Percentiles rank a stretch among this genome's conserved stretches.
These are phyloP conservation scores for Mycena galopus DNA, from an alignment of 768 basidiomycete species.

Conservation along the genomic window DNA sequence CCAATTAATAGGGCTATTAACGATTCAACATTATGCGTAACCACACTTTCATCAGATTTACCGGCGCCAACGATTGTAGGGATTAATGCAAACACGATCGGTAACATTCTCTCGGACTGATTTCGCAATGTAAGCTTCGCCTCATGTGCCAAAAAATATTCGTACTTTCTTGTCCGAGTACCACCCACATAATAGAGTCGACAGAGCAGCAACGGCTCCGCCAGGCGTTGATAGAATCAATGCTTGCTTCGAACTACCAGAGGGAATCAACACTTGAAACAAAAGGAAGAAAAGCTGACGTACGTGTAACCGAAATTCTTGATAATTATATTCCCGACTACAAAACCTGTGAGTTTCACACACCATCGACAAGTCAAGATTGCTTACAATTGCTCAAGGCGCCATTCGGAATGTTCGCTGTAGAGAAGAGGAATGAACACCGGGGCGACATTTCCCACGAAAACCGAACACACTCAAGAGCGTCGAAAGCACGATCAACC, in stretches of 20 bases:
- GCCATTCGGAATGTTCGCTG: slow-evolving; percentile 78
- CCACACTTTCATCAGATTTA: slow-evolving; percentile 34
- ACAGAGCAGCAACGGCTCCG: slow-evolving; percentile 63
- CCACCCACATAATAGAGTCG: slow-evolving; percentile 69
- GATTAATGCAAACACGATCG: slow-evolving; percentile 68
- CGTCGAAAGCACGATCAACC: slow-evolving; percentile 73
- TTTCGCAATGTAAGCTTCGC: slow-evolving; percentile 41
- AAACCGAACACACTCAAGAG: slow-evolving; percentile 61
- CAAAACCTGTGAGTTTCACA: neutral
- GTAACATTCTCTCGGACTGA: slow-evolving; percentile 73
- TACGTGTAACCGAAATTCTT: slow-evolving; percentile 76
- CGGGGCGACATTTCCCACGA: slow-evolving; percentile 33
- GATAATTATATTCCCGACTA: slow-evolving; percentile 74
- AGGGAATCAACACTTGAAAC: neutral
- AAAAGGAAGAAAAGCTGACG: slow-evolving; percentile 27
- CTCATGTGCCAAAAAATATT: no score
- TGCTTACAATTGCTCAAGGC: slow-evolving; percentile 71
- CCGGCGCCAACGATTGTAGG: slow-evolving; percentile 72
- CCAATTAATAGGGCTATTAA: slow-evolving; percentile 64
- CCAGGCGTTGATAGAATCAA: slow-evolving; percentile 71
- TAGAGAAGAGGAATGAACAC: slow-evolving; percentile 15
- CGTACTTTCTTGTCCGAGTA: slow-evolving; percentile 72
- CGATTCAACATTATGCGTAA: neutral
- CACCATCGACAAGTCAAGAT: neutral
- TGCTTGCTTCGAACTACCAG: slow-evolving; percentile 66